These are phyloP conservation scores for Turnera subulata DNA, from an alignment of 345 rosid species.

Conservation along the genomic window DNA sequence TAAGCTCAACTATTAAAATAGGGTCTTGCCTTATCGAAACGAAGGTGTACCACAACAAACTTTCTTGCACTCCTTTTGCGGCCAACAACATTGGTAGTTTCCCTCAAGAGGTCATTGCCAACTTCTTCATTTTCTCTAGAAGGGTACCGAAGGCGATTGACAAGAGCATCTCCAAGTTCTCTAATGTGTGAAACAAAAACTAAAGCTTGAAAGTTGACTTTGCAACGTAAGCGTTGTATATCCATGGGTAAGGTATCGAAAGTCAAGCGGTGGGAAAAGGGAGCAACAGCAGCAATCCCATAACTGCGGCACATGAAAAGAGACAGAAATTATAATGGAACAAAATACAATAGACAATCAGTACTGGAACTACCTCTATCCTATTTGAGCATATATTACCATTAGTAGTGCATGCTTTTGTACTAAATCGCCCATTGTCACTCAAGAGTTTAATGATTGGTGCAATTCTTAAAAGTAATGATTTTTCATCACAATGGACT, in stretches of 20 bases:
- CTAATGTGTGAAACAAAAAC: slow-evolving; percentile 61
- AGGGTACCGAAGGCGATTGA: slow-evolving; percentile 55
- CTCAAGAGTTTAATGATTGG: too few relatives aligned
- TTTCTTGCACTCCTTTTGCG: slow-evolving; percentile 45
- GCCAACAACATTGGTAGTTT: slow-evolving; percentile 27
- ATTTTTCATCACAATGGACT: too few relatives aligned
- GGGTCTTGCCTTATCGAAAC: slow-evolving; percentile 75
- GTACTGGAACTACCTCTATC: too few relatives aligned
- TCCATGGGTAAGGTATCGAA: slow-evolving; percentile 72
- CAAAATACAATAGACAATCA: too few relatives aligned
- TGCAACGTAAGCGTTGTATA: slow-evolving; percentile 81
- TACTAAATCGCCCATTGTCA: too few relatives aligned
- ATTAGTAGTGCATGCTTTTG: too few relatives aligned
- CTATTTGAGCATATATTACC: too few relatives aligned
- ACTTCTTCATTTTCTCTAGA: slow-evolving; percentile 29
- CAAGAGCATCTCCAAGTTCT: slow-evolving; percentile 64
- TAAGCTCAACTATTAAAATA: not conserved
- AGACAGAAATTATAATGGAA: not conserved
- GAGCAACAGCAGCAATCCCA: slow-evolving; percentile 89
- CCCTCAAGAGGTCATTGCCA: slow-evolving; percentile 27
- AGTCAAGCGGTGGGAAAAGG: slow-evolving; percentile 89
- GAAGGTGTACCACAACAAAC: slow-evolving; percentile 87
- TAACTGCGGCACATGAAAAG: slow-evolving; percentile 37
- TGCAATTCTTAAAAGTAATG: too few relatives aligned
- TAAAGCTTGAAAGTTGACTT: slow-evolving; percentile 88